These are phyloP conservation scores for Lobosporangium transversale DNA, from an alignment of 192 early-diverging fungal species.

Conservation along the genomic window DNA sequence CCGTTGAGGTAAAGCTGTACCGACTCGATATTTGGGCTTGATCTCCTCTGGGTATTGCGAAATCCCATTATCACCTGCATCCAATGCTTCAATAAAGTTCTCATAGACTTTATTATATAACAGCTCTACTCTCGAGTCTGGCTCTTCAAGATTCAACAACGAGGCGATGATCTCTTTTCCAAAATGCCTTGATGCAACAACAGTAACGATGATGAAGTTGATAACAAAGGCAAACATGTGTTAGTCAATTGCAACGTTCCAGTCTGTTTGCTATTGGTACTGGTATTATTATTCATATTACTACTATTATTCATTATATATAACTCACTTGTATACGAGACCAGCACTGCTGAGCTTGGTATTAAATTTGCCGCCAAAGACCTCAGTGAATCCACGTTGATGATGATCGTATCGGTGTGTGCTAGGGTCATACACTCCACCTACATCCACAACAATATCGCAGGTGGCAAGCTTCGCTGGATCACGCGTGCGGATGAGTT, in stretches of 20 bases:
- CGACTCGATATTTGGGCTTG: conserved; percentile 83
- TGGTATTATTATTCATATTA: no score
- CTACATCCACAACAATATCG: conserved; percentile 95
- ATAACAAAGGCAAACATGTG: conserved; percentile 6
- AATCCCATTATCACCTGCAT: conserved; percentile 93
- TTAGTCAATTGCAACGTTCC: neutral
- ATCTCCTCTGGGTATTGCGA: conserved; percentile 83
- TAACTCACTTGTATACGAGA: conserved; percentile 91
- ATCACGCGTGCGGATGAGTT: conserved; percentile 86
- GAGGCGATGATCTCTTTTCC: conserved; percentile 82
- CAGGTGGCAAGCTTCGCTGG: conserved; percentile 76
- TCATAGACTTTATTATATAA: conserved; percentile 90
- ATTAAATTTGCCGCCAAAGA: conserved; percentile 77
- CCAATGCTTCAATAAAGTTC: conserved; percentile 81
- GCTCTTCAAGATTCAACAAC: conserved; percentile 58
- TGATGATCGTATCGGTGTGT: conserved; percentile 89
- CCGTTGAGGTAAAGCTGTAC: conserved; percentile 82
- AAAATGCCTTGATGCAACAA: conserved; percentile 82
- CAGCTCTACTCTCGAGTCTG: conserved; percentile 68
- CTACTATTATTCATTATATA: no score
- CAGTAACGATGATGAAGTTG: neutral
- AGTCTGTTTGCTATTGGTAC: no score
- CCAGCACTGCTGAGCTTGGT: conserved; percentile 96
- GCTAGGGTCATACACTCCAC: conserved; percentile 87
- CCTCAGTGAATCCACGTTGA: conserved; percentile 92